A percentile compares a stretch with the other conserved stretches of the same genome.
These are phyloP conservation scores for Senecio squalidus DNA, from an alignment of 140 eudicot species.

Conservation along the genomic window DNA sequence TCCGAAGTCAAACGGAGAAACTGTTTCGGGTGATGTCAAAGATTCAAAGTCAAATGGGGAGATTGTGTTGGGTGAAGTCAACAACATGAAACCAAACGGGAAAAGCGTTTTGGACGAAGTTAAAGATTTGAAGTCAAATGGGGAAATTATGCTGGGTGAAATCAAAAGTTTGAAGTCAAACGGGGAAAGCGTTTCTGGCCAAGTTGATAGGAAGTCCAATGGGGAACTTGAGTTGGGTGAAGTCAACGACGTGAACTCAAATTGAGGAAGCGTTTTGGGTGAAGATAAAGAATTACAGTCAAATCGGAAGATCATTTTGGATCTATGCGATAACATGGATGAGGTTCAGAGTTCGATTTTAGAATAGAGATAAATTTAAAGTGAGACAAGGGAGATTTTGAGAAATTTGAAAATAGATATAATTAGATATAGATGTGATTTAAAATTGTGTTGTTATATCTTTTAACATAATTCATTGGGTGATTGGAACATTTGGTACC, in stretches of 20 bases:
- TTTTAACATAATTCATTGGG: too few relatives aligned
- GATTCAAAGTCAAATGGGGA: slow-evolving; percentile 13
- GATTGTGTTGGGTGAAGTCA: background rate
- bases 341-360: slow-evolving; percentile 2
- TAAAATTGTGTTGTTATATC: background rate
- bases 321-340: background rate
- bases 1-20: slow-evolving; percentile 10
- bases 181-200: slow-evolving; percentile 2
- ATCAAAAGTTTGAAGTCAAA: background rate
- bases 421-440: slow-evolving; percentile 9
- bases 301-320: too few relatives aligned
- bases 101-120: background rate
- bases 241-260: too few relatives aligned
- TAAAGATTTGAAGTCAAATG: background rate
- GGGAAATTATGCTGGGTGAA: background rate
- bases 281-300: too few relatives aligned
- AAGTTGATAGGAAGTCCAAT: too few relatives aligned
- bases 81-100: background rate
- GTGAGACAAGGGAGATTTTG: slow-evolving; percentile 13
- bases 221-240: too few relatives aligned
- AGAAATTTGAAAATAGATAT: background rate
- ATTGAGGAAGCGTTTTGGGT: too few relatives aligned
- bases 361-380: background rate
- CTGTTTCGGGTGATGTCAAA: slow-evolving; percentile 5
- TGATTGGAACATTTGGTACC: too few relatives aligned